Conservation (phyloP, 352 stramenopile species). For the Phytopythium helicoides region DNA sequence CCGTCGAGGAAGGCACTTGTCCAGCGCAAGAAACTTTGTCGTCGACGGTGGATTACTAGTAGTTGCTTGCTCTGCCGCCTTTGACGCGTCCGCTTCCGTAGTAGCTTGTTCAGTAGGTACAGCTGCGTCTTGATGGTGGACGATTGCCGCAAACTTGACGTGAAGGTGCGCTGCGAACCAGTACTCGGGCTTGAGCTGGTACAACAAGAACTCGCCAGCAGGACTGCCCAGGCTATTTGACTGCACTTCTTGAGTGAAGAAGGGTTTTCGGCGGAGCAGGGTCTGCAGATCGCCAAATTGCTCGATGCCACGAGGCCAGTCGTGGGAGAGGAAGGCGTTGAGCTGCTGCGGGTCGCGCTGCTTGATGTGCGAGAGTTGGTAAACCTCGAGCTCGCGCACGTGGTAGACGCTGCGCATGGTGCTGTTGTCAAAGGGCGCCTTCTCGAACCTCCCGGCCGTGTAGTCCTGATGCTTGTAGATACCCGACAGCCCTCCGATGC, state of each 20-base stretch:
- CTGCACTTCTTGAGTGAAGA: conserved; percentile 94
- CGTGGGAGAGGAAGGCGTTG: conserved; percentile 96
- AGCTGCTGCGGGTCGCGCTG: conserved; percentile 49
- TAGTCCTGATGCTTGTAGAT: conserved; percentile 97
- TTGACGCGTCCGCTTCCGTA: not conserved
- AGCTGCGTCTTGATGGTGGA: conserved; percentile 59
- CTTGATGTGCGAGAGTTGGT: conserved; percentile 91
- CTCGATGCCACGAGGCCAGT: conserved; percentile 98
- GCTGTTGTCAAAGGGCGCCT: conserved; percentile 57
- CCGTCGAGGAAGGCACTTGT: conserved; percentile 97
- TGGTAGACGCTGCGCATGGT: conserved; percentile 94
- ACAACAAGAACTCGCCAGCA: conserved; percentile 90
- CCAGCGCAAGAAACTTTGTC: conserved; percentile 98
- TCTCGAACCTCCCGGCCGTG: conserved; percentile 88
- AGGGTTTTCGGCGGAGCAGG: conserved; percentile 93
- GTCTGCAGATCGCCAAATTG: conserved; percentile 90
- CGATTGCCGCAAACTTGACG: conserved; percentile 97
- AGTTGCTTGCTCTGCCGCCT: not conserved
- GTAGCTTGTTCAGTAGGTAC: not conserved
- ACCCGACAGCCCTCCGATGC: conserved; percentile 96
- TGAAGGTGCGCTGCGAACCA: conserved; percentile 99
- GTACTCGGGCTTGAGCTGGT: conserved; percentile 89
- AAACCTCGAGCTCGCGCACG: conserved; percentile 89
- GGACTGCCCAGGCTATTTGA: conserved; percentile 93
- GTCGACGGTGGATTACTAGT: conserved; percentile 5